Conservation (phyloP, 805 yeast species). For the Kurtzmaniella cleridarum region DNA sequence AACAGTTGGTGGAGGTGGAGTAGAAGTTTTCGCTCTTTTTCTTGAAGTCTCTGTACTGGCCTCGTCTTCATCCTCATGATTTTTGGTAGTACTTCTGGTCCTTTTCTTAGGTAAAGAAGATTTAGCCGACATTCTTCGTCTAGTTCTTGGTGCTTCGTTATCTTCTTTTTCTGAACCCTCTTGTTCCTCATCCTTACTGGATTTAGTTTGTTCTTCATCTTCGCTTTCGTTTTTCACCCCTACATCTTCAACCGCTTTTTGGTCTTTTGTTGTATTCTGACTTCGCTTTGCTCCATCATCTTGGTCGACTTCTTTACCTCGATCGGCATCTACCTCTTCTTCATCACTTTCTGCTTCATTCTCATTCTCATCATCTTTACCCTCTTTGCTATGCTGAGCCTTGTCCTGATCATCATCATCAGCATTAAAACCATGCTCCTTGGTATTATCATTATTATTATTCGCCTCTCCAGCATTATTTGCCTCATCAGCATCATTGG, state of each 20-base stretch:
- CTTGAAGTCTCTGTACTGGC: constrained; percentile 7
- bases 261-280: constrained; percentile 5
- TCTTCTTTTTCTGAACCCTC: constrained; percentile 4
- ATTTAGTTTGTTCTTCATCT: constrained; percentile 4
- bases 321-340: not conserved
- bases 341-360: constrained; percentile 4
- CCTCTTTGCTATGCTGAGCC: not conserved
- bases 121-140: constrained; percentile 2
- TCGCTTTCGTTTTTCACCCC: constrained; percentile 5
- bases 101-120: constrained; percentile 9
- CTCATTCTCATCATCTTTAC: constrained; percentile 6
- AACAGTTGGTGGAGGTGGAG: constrained; percentile 6
- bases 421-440: not conserved
- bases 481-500: constrained; percentile 8
- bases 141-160: constrained; percentile 6
- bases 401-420: not conserved
- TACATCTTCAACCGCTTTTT: constrained; percentile 3
- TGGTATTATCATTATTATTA: constrained; percentile 6
- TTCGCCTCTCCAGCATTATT: constrained; percentile 11
- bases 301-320: constrained; percentile 4
- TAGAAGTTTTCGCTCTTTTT: constrained; percentile 8
- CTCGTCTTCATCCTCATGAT: constrained; percentile 6
- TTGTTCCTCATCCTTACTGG: constrained; percentile 2
- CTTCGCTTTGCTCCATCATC: constrained; percentile 5
- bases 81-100: constrained; percentile 9